A percentile compares a stretch with the other conserved stretches of the same genome.
Conservation (phyloP, 1,284 basidiomycete species). For the Ganoderma sinense region DNA sequence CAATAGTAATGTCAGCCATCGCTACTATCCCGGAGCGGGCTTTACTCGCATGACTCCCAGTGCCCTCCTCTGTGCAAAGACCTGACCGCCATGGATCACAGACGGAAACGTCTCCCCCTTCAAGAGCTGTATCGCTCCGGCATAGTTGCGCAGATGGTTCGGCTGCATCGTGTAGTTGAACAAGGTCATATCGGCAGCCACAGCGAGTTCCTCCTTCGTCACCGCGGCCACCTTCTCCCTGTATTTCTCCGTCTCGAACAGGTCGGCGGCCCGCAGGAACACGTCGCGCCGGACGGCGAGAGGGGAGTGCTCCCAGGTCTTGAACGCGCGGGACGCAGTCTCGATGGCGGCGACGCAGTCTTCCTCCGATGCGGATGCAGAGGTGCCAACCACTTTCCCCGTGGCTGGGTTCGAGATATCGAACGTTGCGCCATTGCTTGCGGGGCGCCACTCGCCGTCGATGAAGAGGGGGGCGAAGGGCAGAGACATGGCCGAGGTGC, state of each 20-base stretch:
- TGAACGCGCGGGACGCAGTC: constrained; percentile 55
- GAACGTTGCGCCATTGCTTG: constrained; percentile 50
- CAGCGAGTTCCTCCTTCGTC: constrained; percentile 49
- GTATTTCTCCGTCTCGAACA: constrained; percentile 51
- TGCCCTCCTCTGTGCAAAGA: constrained; percentile 40
- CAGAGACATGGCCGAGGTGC: constrained; percentile 14
- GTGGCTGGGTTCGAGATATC: constrained; percentile 54
- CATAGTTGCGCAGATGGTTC: constrained; percentile 27
- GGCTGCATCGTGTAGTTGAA: constrained; percentile 31
- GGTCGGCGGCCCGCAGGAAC: constrained; percentile 53
- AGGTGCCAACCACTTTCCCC: constrained; percentile 47
- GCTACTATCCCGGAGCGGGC: too few relatives aligned
- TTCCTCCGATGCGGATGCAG: constrained; percentile 52
- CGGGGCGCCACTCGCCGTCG: constrained; percentile 42
- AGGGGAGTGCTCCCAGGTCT: constrained; percentile 53
- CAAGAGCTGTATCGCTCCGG: constrained; percentile 21
- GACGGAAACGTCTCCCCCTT: constrained; percentile 44
- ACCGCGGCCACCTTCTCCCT: constrained; percentile 43
- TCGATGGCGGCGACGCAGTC: constrained; percentile 58
- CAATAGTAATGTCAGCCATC: background rate
- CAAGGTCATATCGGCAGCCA: constrained; percentile 35
- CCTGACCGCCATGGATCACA: constrained; percentile 39
- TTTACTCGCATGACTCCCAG: constrained; percentile 42
- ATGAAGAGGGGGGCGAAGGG: constrained; percentile 41
- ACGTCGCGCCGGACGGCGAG: constrained; percentile 51